Conservation (phyloP, 108 stramenopile species). For the Seminavis robusta region DNA sequence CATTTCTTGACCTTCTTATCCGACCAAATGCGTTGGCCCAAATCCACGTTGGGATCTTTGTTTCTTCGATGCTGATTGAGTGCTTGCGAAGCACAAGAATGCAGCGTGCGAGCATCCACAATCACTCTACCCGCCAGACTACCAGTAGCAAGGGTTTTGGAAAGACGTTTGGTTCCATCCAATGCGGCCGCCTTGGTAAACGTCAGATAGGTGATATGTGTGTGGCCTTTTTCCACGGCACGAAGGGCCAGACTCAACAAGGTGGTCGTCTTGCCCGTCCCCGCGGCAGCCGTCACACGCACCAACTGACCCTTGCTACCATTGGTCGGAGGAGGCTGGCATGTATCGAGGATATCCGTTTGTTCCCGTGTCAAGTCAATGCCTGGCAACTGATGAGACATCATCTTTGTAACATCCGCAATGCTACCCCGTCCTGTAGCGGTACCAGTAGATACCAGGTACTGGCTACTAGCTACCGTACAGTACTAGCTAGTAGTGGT, state of each 20-base stretch:
- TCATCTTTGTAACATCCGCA: too few relatives aligned
- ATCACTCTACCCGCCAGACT: not conserved
- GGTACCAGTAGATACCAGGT: too few relatives aligned
- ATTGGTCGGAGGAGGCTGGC: not conserved
- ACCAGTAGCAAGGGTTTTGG: not conserved
- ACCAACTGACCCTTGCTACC: slow-evolving; percentile 15
- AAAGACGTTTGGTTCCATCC: slow-evolving; percentile 31
- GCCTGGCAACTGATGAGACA: too few relatives aligned
- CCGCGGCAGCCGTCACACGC: slow-evolving; percentile 36
- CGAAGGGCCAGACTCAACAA: slow-evolving; percentile 24
- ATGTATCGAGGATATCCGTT: not conserved
- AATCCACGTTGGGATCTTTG: too few relatives aligned
- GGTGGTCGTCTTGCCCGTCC: slow-evolving; percentile 40
- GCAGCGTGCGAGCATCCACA: slow-evolving; percentile 24
- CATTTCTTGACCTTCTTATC: too few relatives aligned
- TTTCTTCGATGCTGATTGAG: too few relatives aligned
- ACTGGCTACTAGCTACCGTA: too few relatives aligned
- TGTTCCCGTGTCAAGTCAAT: not conserved
- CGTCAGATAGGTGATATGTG: slow-evolving; percentile 30
- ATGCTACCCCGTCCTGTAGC: too few relatives aligned
- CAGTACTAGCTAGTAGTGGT: too few relatives aligned
- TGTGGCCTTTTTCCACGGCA: slow-evolving; percentile 24
- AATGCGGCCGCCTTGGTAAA: slow-evolving; percentile 24
- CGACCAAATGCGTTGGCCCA: too few relatives aligned
- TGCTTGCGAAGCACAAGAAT: slow-evolving; percentile 22